Evolutionary conservation across 305 asterid species (phyloP).

Genomic region (Fraxinus xanthoxyloides): DNA sequence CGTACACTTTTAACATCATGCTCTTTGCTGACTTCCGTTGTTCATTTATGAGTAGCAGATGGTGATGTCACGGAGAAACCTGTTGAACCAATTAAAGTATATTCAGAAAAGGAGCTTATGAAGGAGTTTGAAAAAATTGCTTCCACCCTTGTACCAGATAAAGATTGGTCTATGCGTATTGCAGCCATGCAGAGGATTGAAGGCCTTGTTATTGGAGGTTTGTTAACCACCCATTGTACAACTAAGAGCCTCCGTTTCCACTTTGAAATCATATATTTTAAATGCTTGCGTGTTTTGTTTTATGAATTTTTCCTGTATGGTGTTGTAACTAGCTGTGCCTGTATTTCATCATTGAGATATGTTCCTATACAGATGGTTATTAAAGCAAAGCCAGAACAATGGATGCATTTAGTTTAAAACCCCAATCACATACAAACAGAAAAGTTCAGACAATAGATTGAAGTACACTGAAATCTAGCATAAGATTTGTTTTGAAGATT

Average conservation of each 20-base stretch:
- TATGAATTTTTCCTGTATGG: not conserved
- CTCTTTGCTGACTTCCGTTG: constrained; percentile 21
- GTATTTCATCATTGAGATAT: not conserved
- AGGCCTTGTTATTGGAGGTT: constrained; percentile 95
- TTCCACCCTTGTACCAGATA: constrained; percentile 90
- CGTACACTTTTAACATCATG: constrained; percentile 12
- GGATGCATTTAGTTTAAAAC: not conserved
- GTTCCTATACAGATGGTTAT: not conserved
- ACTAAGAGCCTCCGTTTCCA: not conserved
- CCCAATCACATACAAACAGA: not conserved
- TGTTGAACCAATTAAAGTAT: constrained; percentile 87
- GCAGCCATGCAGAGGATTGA: constrained; percentile 97
- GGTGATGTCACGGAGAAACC: constrained; percentile 88
- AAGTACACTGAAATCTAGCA: not conserved
- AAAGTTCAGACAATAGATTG: not conserved
- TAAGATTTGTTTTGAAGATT: not conserved
- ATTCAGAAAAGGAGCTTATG: constrained; percentile 88
- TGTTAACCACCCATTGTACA: constrained; percentile 8
- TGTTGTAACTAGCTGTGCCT: not conserved
- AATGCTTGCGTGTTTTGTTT: not conserved
- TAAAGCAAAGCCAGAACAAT: not conserved
- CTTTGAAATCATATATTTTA: not conserved
- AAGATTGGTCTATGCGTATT: constrained; percentile 96
- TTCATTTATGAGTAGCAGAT: constrained; percentile 62
- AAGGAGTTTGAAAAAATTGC: constrained; percentile 96